Conservation (phyloP, 2,329 filamentous ascomycete species). For the Alternaria panax region DNA sequence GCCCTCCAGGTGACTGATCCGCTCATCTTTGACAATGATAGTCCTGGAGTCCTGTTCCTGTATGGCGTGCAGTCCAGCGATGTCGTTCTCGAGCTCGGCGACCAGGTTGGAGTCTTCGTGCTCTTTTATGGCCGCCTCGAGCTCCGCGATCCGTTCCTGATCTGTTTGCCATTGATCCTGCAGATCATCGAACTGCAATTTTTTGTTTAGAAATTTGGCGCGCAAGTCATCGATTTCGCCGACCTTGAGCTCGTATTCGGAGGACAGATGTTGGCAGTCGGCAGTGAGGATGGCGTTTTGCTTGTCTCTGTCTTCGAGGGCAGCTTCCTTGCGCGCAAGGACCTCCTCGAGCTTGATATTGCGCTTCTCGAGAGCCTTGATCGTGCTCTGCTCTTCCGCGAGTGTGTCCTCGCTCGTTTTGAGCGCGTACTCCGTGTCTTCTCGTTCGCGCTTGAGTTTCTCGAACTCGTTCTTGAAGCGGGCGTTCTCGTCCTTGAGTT, state of each 20-base stretch:
- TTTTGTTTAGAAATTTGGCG: constrained; percentile 5
- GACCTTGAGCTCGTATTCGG: background rate
- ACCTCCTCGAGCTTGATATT: constrained; percentile 1
- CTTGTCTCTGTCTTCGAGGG: background rate
- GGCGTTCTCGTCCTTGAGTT: background rate
- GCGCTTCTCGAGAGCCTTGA: constrained; percentile 2
- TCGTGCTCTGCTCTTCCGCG: background rate
- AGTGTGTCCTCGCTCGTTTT: background rate
- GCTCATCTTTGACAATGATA: constrained; percentile 34
- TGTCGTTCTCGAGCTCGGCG: constrained; percentile 18
- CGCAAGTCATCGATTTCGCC: background rate
- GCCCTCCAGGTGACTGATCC: constrained; percentile 31
- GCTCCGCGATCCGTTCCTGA: constrained; percentile 13
- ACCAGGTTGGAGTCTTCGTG: constrained; percentile 12
- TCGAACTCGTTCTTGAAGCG: background rate
- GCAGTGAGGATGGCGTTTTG: background rate
- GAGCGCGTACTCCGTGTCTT: constrained; percentile 2
- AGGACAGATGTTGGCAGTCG: background rate
- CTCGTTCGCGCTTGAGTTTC: background rate
- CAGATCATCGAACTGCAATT: constrained; percentile 21
- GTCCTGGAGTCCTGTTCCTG: constrained; percentile 18
- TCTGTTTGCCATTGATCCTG: constrained; percentile 17
- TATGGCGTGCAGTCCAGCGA: constrained; percentile 15
- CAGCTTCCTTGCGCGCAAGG: background rate
- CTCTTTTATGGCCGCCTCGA: constrained; percentile 8